Conservation (phyloP, 1,284 basidiomycete species). For the Termitomyces sp. region DNA sequence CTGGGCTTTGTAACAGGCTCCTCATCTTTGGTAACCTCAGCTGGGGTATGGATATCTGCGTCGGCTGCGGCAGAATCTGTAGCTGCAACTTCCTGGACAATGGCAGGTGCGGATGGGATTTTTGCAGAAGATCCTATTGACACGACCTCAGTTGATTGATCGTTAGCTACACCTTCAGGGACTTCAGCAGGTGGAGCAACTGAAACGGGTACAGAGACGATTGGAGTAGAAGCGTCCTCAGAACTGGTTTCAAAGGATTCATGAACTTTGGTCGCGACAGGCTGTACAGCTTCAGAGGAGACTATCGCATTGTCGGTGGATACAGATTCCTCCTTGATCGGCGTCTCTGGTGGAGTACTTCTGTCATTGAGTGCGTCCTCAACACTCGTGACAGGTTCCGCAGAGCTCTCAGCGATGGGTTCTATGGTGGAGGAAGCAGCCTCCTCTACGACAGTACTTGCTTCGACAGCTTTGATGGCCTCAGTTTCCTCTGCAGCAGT, state of each 20-base stretch:
- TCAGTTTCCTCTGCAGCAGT: background rate
- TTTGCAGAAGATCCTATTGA: background rate
- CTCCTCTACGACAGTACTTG: background rate
- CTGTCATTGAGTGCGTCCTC: background rate
- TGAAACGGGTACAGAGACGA: background rate
- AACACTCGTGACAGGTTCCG: background rate
- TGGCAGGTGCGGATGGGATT: background rate
- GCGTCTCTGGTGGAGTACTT: background rate
- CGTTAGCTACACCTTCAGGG: background rate
- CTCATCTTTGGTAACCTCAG: background rate
- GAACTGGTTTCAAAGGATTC: background rate
- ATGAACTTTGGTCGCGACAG: background rate
- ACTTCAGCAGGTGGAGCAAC: background rate
- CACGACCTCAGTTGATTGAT: background rate
- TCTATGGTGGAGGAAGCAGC: background rate
- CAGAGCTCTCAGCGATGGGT: background rate
- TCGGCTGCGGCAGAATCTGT: constrained; percentile 4
- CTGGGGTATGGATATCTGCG: background rate
- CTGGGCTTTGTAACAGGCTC: background rate
- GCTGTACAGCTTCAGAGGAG: background rate
- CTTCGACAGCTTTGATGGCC: background rate
- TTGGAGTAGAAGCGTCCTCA: background rate
- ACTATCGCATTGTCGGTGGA: background rate
- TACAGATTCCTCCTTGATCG: background rate
- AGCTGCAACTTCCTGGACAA: background rate